A percentile compares a stretch with the other conserved stretches of the same genome.
These are phyloP conservation scores for Acanthamoeba divionensis DNA, from an alignment of 208 protist species.

Conservation along the genomic window DNA sequence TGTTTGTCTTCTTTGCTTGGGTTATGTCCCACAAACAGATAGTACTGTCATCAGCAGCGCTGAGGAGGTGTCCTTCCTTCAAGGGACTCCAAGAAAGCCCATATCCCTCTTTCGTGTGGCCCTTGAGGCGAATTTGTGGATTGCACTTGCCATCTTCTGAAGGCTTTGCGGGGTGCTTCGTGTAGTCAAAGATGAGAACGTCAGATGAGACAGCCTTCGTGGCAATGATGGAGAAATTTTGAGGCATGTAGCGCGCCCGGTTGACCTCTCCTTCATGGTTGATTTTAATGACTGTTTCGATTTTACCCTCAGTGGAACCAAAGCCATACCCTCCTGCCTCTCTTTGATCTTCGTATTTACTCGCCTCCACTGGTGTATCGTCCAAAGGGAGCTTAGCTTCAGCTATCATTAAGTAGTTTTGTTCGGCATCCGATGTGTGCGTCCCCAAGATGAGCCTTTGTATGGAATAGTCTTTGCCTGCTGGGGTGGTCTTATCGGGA, in stretches of 20 bases:
- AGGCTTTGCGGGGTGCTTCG: slow-evolving; percentile 80
- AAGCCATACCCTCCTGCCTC: slow-evolving; percentile 73
- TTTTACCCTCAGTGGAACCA: slow-evolving; percentile 65
- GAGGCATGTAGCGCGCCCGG: slow-evolving; percentile 88
- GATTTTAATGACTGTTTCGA: slow-evolving; percentile 83
- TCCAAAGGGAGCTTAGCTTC: slow-evolving; percentile 80
- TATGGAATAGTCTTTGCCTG: slow-evolving; percentile 73
- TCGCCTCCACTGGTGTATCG: slow-evolving; percentile 58
- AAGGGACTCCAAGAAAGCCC: slow-evolving; percentile 82
- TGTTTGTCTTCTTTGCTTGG: slow-evolving; percentile 44
- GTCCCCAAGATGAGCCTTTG: slow-evolving; percentile 87
- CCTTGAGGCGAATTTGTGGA: slow-evolving; percentile 80
- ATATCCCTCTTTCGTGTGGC: slow-evolving; percentile 86
- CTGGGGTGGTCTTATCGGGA: slow-evolving; percentile 71
- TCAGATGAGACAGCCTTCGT: slow-evolving; percentile 82
- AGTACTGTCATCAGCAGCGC: slow-evolving; percentile 88
- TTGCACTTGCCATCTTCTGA: slow-evolving; percentile 64
- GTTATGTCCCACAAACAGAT: slow-evolving; percentile 92
- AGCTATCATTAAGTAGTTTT: slow-evolving; percentile 89
- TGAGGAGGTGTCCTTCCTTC: slow-evolving; percentile 85
- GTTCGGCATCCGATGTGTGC: slow-evolving; percentile 87
- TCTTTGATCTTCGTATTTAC: slow-evolving; percentile 76
- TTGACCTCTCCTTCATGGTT: slow-evolving; percentile 88
- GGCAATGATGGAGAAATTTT: slow-evolving; percentile 87
- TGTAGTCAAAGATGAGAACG: slow-evolving; percentile 87